These are phyloP conservation scores for Arthrobotrys sphaeroides DNA, from an alignment of 2,329 filamentous ascomycete genomes.

Conservation along the genomic window DNA sequence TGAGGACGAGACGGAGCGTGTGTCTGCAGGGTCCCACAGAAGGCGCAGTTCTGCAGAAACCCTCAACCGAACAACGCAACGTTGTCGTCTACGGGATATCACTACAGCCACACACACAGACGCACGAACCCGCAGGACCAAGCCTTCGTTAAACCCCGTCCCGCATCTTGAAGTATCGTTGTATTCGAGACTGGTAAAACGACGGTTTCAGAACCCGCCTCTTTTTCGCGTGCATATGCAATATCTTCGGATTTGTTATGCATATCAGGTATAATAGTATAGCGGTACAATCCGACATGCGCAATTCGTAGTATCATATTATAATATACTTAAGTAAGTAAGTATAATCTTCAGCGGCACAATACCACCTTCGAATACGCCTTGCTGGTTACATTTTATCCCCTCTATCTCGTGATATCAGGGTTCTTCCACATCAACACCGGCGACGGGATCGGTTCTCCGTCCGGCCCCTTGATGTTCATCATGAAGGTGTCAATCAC, in stretches of 20 bases:
- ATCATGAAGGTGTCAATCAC: slow-evolving; percentile 31
- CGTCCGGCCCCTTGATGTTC: slow-evolving; percentile 14
- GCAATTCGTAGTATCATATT: no score
- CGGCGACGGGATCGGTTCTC: slow-evolving; percentile 25
- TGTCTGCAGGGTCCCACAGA: not conserved
- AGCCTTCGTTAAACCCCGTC: not conserved
- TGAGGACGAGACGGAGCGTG: not conserved
- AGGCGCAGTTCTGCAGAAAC: not conserved
- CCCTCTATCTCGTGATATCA: not conserved
- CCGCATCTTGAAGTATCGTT: not conserved
- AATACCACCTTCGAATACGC: slow-evolving; percentile 26
- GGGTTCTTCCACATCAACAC: slow-evolving; percentile 45
- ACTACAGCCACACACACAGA: not conserved
- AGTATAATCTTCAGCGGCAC: not conserved
- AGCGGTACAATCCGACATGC: no score
- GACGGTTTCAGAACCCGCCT: not conserved
- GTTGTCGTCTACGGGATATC: not conserved
- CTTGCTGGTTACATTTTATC: slow-evolving; percentile 1
- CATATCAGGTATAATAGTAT: not conserved
- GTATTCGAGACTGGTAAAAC: not conserved
- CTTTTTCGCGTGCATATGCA: not conserved
- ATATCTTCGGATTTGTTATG: not conserved
- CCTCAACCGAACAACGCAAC: not conserved
- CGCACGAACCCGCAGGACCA: no score
- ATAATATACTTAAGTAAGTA: no score